Evolutionary conservation across 805 yeast species (phyloP), one percentile per base, ranked within the genome.

Genomic region (Pichia scutulata): DNA sequence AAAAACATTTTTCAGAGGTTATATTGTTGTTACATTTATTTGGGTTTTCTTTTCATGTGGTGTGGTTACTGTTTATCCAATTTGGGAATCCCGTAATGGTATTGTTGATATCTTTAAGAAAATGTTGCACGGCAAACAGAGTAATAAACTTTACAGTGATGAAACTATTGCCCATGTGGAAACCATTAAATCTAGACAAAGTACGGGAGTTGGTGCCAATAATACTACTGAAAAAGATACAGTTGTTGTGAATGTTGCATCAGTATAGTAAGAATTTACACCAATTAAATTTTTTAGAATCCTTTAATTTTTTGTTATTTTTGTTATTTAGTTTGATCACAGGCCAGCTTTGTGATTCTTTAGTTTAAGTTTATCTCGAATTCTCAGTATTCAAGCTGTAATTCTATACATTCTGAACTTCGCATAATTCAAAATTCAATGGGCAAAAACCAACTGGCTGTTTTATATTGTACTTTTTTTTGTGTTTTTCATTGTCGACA

Each of bases 41-140:
- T 72, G 75, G 75, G 63, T 68, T 14, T 72, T 70, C 52, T 54
- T 63, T 41, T 66, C 76, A 0, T 54, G 55, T 10, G 64, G 65
- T 42, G 62, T 71, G 48, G 78, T 75, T 46, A 65, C 75, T 1
- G 50, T 77, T 14, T 74, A 70, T 28, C 82, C 82, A n/a, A 48
- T 76, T 24, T 67, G 63, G 58, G 79, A 77, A 57, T 76, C 79
- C 28, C 42, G 52, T 18, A 37, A 37, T 16, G 46, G 46, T n/a
- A 46, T 51, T 13, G 33, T 39, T 16, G 43, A 50, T 12, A 28
- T 52, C 4, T 23, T 52, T 40, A 46, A 37, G 43, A 52, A 48
- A 37, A 50, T 52, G 41, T 22, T 47, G 4, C 43, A 43, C 12
- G 50, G 50, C 7, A 39, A 52, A 24, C 43, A 48, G 1, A 36